A percentile compares a stretch with the other conserved stretches of the same genome.
Conservation (phyloP, 805 yeast species). For the Lipomyces starkeyi region DNA sequence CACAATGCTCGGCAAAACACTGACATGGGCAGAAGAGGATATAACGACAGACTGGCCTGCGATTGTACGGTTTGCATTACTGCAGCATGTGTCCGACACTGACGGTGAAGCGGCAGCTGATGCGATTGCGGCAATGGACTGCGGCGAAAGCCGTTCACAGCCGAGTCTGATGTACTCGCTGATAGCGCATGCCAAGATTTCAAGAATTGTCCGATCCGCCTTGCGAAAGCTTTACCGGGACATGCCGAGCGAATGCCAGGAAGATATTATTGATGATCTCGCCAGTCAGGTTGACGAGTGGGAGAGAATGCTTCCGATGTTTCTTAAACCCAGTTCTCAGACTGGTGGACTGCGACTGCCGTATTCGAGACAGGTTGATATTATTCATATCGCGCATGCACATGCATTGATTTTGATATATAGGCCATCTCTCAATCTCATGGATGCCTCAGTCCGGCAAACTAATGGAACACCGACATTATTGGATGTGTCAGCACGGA, state of each 20-base stretch:
- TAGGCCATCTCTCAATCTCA: slow-evolving; percentile 27
- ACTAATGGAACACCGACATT: neutral
- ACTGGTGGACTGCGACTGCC: slow-evolving; percentile 19
- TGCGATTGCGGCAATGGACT: slow-evolving; percentile 17
- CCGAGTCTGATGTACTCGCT: slow-evolving; percentile 30
- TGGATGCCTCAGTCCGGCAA: neutral
- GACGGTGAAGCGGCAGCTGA: slow-evolving; percentile 27
- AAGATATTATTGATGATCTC: slow-evolving; percentile 23
- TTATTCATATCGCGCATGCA: slow-evolving; percentile 27
- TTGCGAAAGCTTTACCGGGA: slow-evolving; percentile 21
- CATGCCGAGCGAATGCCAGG: slow-evolving; percentile 14
- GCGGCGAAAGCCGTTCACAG: slow-evolving; percentile 3
- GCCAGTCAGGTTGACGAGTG: slow-evolving; percentile 21
- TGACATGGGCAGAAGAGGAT: slow-evolving; percentile 34
- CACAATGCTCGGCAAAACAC: slow-evolving; percentile 35
- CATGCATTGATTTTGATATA: slow-evolving; percentile 33
- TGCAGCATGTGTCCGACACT: slow-evolving; percentile 12
- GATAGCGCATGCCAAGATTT: slow-evolving; percentile 33
- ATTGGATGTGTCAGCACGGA: slow-evolving; percentile 3
- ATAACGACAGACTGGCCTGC: slow-evolving; percentile 28
- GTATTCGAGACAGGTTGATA: slow-evolving; percentile 29
- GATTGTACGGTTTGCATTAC: slow-evolving; percentile 13
- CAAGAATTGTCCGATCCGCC: slow-evolving; percentile 22
- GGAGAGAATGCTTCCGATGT: slow-evolving; percentile 25
- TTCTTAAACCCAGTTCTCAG: slow-evolving; percentile 5